These are phyloP conservation scores for Fusarium pseudoanthophilum DNA, from an alignment of 2,329 filamentous ascomycete genomes.

Conservation along the genomic window DNA sequence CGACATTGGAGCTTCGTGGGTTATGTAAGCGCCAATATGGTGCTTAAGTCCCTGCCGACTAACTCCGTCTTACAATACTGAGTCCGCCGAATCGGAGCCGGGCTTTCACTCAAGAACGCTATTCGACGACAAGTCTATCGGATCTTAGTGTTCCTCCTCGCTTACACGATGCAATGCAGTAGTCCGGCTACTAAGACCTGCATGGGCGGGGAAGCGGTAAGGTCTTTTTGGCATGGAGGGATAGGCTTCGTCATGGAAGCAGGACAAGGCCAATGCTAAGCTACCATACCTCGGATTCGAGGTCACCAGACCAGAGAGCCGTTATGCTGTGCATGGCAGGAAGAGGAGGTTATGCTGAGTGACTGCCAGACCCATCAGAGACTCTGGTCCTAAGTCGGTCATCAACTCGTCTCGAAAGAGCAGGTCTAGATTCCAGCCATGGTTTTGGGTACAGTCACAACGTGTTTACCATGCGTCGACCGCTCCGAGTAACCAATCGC, in stretches of 20 bases:
- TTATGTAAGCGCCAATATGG: slow-evolving; percentile 33
- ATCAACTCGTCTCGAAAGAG: slow-evolving; percentile 5
- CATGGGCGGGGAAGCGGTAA: slow-evolving; percentile 13
- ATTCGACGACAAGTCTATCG: slow-evolving; percentile 7
- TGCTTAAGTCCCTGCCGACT: slow-evolving; percentile 44
- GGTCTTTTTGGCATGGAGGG: not conserved
- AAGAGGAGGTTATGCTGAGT: slow-evolving; percentile 25
- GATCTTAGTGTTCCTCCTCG: slow-evolving; percentile 11
- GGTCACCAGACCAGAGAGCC: slow-evolving; percentile 23
- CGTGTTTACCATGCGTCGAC: not conserved
- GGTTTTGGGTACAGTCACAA: not conserved
- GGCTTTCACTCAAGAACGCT: slow-evolving; percentile 1
- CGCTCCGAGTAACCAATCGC: not conserved
- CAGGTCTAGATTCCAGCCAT: slow-evolving; percentile 10
- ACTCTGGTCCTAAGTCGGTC: not conserved
- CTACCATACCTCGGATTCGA: slow-evolving; percentile 9
- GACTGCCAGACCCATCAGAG: not conserved
- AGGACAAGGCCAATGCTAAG: not conserved
- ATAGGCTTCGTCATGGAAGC: slow-evolving; percentile 26
- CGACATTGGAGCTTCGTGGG: slow-evolving; percentile 1
- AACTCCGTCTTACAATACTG: slow-evolving; percentile 35
- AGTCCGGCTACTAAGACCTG: slow-evolving; percentile 4
- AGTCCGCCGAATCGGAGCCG: slow-evolving; percentile 39
- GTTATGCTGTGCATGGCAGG: slow-evolving; percentile 17
- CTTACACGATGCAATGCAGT: slow-evolving; percentile 26